These are phyloP conservation scores for Gentiana dahurica DNA, from an alignment of 257 asterid genomes.

Conservation along the genomic window DNA sequence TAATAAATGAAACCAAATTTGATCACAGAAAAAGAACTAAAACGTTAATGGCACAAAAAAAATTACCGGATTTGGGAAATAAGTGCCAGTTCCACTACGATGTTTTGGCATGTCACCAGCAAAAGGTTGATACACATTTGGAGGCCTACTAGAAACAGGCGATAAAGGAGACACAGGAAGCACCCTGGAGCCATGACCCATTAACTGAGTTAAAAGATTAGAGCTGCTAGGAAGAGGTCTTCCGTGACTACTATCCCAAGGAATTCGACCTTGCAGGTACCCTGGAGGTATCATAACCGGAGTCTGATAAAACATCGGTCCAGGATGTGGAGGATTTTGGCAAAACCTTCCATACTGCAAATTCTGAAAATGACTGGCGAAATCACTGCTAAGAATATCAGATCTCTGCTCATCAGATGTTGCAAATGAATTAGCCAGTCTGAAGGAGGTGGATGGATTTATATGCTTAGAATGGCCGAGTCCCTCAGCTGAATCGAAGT, in stretches of 20 bases:
- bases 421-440: slow-evolving; percentile 27
- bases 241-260: slow-evolving; percentile 66
- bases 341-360: slow-evolving; percentile 86
- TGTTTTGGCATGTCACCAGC: slow-evolving; percentile 73
- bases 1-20: too few species aligned
- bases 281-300: slow-evolving; percentile 80
- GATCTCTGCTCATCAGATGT: slow-evolving; percentile 28
- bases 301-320: slow-evolving; percentile 53
- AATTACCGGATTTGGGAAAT: slow-evolving; percentile 95
- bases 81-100: slow-evolving; percentile 95
- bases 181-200: slow-evolving; percentile 46
- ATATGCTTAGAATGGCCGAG: slow-evolving; percentile 43
- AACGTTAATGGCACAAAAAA: not conserved
- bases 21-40: too few species aligned
- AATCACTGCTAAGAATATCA: slow-evolving; percentile 85
- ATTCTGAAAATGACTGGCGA: slow-evolving; percentile 85
- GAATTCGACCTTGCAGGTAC: slow-evolving; percentile 63
- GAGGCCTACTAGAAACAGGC: slow-evolving; percentile 56
- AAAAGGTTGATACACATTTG: slow-evolving; percentile 52
- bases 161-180: slow-evolving; percentile 62
- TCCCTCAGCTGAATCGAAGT: slow-evolving; percentile 33
- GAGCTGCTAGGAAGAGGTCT: slow-evolving; percentile 55
- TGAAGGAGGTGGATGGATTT: slow-evolving; percentile 31
- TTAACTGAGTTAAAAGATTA: slow-evolving; percentile 54
- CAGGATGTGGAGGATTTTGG: slow-evolving; percentile 52